phyloP scores from a whole-genome alignment of 2,329 filamentous ascomycete genomes.

The Colletotrichum filicis region DNA sequence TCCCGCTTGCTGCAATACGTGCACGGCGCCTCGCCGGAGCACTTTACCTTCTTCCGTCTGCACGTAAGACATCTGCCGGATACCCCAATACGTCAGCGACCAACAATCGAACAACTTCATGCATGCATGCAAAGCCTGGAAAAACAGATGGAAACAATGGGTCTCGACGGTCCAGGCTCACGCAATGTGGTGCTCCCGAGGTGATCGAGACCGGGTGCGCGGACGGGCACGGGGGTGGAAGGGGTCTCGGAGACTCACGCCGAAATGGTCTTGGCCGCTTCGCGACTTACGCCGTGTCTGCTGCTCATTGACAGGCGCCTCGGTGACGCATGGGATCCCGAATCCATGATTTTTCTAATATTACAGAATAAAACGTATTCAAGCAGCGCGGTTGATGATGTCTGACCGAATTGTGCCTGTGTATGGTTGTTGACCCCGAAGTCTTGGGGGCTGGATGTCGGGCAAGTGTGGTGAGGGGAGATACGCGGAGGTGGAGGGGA shows the following conservation, averaged over 20 bases:
- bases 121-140: no score
- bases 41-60: conserved; percentile 33
- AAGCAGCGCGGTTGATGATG: no score
- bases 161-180: background rate
- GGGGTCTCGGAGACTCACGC: conserved; percentile 28
- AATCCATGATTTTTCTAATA: background rate
- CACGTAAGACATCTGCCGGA: conserved; percentile 31
- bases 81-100: background rate
- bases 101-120: background rate
- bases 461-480: background rate
- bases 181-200: background rate
- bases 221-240: background rate
- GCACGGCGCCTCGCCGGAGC: conserved; percentile 32
- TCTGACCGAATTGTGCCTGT: no score
- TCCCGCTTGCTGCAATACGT: conserved; percentile 29
- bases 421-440: no score
- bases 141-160: background rate
- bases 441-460: background rate
- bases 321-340: background rate
- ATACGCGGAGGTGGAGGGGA: background rate
- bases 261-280: conserved; percentile 27
- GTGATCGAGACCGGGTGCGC: background rate
- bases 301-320: background rate
- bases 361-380: no score
- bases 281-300: conserved; percentile 7